Evolutionary conservation across 2,329 filamentous ascomycete species (phyloP), one percentile per base, ranked within the genome.

Genomic region (Fusarium sublunatum): DNA sequence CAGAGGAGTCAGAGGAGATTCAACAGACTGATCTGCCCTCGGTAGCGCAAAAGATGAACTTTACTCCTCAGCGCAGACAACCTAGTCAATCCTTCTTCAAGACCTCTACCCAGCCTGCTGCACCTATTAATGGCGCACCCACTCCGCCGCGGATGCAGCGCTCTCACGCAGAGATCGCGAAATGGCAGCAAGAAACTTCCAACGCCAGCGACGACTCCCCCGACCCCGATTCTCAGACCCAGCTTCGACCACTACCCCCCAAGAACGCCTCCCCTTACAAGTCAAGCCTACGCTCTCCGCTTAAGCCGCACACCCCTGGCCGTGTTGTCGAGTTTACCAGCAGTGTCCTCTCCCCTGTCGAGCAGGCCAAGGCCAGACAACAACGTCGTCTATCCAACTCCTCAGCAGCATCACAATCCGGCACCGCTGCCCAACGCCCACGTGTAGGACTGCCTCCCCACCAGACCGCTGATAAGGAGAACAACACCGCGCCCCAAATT

Each of bases 321-420:
- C 81, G 83, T 1, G 82, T 87, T 1, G 85, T 88, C 12, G 83
- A 85, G 54, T 87, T 87, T 62, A 82, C 81, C 1, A 82, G 79
- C 71, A 83, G 77, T 69, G 80, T 80, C 1, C 71, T 82, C 7
- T 82, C 81, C 4, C 81, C 82, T 1, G 65, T 77, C 2, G 76
- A 79, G 9, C 79, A 82, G 60, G 77, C 76, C 3, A 65, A 64
- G 44, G 67, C 62, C 25, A 73, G 75, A n/a, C 70, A 73, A 12
- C 70, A 74, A 48, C 73, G 70, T 28, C 70, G 66, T 13, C 57
- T 70, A 12, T 73, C 72, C 40, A 72, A 70, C 25, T 67, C 67
- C 4, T 64, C 65, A 5, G 62, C 52, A 19, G 59, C 47, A 44
- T 64, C 61, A 7, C 64, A 66, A 38, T 50, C 58, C 2, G 61